Evolutionary conservation across 192 early-diverging fungal genomes (phyloP).

Genomic region (Rhizoclosmatium sp.): DNA sequence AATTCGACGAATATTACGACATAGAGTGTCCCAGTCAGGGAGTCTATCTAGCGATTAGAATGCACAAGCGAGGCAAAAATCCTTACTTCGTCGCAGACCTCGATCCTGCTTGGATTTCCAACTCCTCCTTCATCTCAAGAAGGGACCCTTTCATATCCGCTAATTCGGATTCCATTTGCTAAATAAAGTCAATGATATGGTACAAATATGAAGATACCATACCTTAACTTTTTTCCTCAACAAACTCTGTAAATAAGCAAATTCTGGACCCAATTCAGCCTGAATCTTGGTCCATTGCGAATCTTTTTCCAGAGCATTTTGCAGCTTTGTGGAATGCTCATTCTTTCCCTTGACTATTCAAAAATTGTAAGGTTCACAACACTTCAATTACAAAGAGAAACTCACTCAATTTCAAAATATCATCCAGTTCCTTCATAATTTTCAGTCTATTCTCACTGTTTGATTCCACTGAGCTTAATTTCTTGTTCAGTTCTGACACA

Average conservation of each 20-base stretch:
- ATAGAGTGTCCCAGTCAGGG: slow-evolving; percentile 27
- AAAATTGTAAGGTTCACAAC: slow-evolving; percentile 4
- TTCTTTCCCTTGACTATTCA: slow-evolving; percentile 24
- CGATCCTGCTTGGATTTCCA: slow-evolving; percentile 18
- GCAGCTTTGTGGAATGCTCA: slow-evolving; percentile 12
- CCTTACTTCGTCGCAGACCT: neutral
- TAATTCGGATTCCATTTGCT: slow-evolving; percentile 15
- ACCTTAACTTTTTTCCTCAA: slow-evolving; percentile 26
- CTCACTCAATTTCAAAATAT: slow-evolving; percentile 4
- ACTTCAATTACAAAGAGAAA: neutral
- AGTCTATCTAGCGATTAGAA: slow-evolving; percentile 2
- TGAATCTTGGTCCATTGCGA: slow-evolving; percentile 1
- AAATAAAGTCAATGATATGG: no score
- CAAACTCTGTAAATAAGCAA: slow-evolving; percentile 4
- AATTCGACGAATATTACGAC: slow-evolving; percentile 30
- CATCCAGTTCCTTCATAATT: neutral
- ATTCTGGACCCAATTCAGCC: slow-evolving; percentile 23
- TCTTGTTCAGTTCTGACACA: slow-evolving; percentile 9
- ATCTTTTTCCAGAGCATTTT: slow-evolving; percentile 3
- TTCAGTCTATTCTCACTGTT: neutral
- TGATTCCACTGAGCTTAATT: neutral
- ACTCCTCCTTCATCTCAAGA: slow-evolving; percentile 28
- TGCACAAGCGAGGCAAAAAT: neutral
- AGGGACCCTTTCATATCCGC: slow-evolving; percentile 14
- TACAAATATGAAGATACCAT: neutral